These are phyloP conservation scores for Triticum turgidum DNA, from an alignment of 176 grass and related monocot species.

Conservation along the genomic window DNA sequence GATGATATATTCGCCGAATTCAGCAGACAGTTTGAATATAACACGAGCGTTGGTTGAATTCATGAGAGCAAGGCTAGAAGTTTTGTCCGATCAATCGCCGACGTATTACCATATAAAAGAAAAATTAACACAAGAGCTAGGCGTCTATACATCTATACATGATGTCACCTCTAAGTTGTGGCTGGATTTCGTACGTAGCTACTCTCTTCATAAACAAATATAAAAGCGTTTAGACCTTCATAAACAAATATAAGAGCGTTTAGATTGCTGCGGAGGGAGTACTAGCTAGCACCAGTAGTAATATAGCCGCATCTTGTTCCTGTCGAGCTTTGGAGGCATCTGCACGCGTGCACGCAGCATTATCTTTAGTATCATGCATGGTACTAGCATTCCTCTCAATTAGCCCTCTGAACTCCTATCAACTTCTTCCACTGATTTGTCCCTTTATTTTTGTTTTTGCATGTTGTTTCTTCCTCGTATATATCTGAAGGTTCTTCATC, in stretches of 20 bases:
- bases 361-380: conserved; percentile 1
- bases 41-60: neutral
- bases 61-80: too few species aligned
- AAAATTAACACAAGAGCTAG: too few species aligned
- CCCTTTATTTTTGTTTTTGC: conserved; percentile 21
- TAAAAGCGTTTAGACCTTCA: too few species aligned
- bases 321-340: conserved; percentile 23
- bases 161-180: conserved; percentile 23
- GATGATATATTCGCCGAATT: neutral
- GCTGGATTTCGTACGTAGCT: conserved; percentile 25
- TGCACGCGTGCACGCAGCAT: neutral
- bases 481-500: conserved; percentile 11
- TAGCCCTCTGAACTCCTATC: neutral
- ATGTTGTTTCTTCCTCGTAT: conserved; percentile 24
- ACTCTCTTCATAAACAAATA: neutral
- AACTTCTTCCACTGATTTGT: conserved; percentile 14
- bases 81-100: conserved; percentile 19
- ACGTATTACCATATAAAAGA: too few species aligned
- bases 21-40: neutral
- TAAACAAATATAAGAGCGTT: too few species aligned
- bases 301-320: conserved; percentile 8
- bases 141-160: too few species aligned
- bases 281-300: neutral
- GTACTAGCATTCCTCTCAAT: neutral
- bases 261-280: too few species aligned